These are phyloP conservation scores for Porphyrellus cyaneotinctus DNA, from an alignment of 768 basidiomycete species.

Conservation along the genomic window DNA sequence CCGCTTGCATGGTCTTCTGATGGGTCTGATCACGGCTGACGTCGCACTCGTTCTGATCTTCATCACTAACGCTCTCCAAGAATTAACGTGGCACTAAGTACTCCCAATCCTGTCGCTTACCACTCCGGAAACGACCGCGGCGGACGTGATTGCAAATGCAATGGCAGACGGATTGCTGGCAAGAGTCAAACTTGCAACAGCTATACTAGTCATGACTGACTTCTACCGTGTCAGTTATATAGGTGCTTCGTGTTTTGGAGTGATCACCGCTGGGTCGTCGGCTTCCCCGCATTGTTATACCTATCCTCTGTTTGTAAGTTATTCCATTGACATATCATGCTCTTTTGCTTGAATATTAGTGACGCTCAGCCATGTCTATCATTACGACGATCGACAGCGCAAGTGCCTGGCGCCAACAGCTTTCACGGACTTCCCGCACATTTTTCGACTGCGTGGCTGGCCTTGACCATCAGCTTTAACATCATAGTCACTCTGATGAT, in stretches of 20 bases:
- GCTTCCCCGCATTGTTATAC: background rate
- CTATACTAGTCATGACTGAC: background rate
- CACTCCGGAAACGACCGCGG: background rate
- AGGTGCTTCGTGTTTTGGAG: background rate
- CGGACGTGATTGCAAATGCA: background rate
- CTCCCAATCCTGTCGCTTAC: background rate
- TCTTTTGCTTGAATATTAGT: background rate
- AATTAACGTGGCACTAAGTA: background rate
- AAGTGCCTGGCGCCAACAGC: background rate
- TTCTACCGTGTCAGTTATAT: background rate
- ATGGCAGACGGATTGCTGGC: background rate
- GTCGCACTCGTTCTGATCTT: no score
- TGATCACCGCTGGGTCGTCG: background rate
- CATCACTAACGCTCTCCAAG: no score
- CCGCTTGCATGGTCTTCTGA: no score
- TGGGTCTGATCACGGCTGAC: no score
- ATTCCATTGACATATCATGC: no score
- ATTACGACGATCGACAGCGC: background rate
- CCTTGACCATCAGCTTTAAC: background rate
- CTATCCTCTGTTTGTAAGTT: background rate
- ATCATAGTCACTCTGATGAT: background rate
- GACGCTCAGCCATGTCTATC: background rate
- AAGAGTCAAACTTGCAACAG: background rate
- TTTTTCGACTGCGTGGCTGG: background rate
- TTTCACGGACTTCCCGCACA: background rate